Percentiles rank a stretch among this genome's conserved stretches.
Evolutionary conservation across 169 alveolate genomes (phyloP).

Genomic region (Cryptosporidium andersoni): DNA sequence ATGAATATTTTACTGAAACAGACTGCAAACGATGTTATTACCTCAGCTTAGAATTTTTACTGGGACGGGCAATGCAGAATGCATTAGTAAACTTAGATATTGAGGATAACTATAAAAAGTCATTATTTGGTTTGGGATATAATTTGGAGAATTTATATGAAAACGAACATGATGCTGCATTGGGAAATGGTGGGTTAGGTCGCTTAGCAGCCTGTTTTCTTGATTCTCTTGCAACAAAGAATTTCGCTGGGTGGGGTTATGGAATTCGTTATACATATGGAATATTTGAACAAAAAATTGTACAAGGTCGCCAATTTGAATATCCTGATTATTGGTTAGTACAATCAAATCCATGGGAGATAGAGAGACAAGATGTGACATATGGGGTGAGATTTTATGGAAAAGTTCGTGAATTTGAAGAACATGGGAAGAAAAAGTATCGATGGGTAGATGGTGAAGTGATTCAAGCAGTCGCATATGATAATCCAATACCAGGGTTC

Average conservation of each 20-base stretch:
- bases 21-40: conserved; percentile 91
- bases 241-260: conserved; percentile 95
- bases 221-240: conserved; percentile 94
- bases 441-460: conserved; percentile 93
- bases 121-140: conserved; percentile 89
- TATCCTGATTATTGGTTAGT: conserved; percentile 95
- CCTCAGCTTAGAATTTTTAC: conserved; percentile 91
- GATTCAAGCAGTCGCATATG: conserved; percentile 94
- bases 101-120: conserved; percentile 87
- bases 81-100: conserved; percentile 90
- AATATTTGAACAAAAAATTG: conserved; percentile 92
- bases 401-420: conserved; percentile 77
- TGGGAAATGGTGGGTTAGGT: conserved; percentile 98
- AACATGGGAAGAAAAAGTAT: conserved; percentile 79
- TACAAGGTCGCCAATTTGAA: conserved; percentile 91
- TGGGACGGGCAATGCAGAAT: conserved; percentile 93
- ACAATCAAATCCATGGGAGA: conserved; percentile 95
- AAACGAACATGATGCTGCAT: conserved; percentile 95
- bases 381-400: conserved; percentile 93
- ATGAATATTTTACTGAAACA: conserved; percentile 84
- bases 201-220: conserved; percentile 96
- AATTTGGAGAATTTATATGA: conserved; percentile 91
- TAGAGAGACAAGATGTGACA: conserved; percentile 91
- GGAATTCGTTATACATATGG: conserved; percentile 97
- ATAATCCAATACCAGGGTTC: conserved; percentile 95